Percentiles rank a stretch among this genome's conserved stretches.
Conservation (phyloP, 23 red algal genomes). For the Porphyridium purpureum region DNA sequence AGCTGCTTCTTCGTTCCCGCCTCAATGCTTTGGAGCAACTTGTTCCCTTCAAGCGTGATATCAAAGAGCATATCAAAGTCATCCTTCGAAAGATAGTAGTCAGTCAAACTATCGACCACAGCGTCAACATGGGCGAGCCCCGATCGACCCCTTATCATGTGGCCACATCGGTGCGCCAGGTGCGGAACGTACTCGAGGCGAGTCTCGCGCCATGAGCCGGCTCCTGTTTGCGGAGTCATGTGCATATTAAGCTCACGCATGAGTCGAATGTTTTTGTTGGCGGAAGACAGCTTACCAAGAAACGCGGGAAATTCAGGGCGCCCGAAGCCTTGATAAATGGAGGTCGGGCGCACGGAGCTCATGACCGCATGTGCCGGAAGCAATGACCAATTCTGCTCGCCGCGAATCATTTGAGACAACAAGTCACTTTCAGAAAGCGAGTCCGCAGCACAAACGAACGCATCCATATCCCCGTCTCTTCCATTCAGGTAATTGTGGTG, state of each 20-base stretch:
- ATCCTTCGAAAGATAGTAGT: background rate
- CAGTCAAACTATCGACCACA: background rate
- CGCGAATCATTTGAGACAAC: constrained; percentile 35
- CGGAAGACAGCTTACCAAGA: constrained; percentile 72
- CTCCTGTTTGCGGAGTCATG: constrained; percentile 4
- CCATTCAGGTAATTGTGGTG: constrained; percentile 82
- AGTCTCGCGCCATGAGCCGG: background rate
- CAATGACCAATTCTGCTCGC: constrained; percentile 72
- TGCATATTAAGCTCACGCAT: constrained; percentile 54
- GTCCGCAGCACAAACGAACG: constrained; percentile 41
- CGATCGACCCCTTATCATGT: background rate
- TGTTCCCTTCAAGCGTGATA: background rate
- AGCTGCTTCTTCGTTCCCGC: background rate
- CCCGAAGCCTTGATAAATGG: constrained; percentile 4
- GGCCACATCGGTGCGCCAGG: background rate
- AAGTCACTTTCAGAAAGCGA: constrained; percentile 54
- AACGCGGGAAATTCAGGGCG: constrained; percentile 64
- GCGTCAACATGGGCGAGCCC: background rate
- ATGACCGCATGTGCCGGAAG: constrained; percentile 61
- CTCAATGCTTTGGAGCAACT: background rate
- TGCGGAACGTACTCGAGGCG: background rate
- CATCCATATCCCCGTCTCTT: constrained; percentile 2
- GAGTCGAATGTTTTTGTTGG: constrained; percentile 66
- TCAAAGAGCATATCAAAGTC: background rate
- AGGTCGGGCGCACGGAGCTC: constrained; percentile 49